Evolutionary conservation across 2,329 filamentous ascomycete genomes (phyloP).

Genomic region (Pseudogymnoascus sp.): DNA sequence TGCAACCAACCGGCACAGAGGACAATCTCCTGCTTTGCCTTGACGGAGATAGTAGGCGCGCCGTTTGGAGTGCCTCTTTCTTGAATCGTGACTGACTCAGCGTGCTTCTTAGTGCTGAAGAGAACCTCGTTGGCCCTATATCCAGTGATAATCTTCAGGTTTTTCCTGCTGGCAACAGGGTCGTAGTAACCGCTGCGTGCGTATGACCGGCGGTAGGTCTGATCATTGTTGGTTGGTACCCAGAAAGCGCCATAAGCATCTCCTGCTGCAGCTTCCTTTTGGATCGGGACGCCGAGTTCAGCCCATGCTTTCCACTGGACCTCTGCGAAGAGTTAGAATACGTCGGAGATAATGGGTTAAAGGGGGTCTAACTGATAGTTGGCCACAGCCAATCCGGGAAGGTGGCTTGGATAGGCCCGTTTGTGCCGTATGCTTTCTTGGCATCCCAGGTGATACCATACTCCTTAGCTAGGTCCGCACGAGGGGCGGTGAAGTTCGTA

Average conservation of each 20-base stretch:
- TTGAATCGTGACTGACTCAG: conserved; percentile 13
- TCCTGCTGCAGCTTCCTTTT: conserved; percentile 32
- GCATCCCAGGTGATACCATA: conserved; percentile 31
- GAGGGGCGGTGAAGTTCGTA: conserved; percentile 30
- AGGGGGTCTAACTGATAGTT: conserved; percentile 23
- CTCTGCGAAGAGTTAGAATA: conserved; percentile 8
- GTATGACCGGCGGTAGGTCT: conserved; percentile 29
- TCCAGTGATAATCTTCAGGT: conserved; percentile 14
- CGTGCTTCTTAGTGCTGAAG: conserved; percentile 19
- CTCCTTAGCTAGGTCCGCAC: conserved; percentile 25
- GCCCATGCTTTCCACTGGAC: conserved; percentile 27
- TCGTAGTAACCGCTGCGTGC: conserved; percentile 35
- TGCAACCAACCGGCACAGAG: conserved; percentile 29
- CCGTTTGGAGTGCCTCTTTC: not conserved
- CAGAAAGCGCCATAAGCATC: conserved; percentile 32
- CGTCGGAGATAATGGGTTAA: not conserved
- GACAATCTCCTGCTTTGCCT: conserved; percentile 29
- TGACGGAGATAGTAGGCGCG: conserved; percentile 9
- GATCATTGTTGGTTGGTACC: conserved; percentile 27
- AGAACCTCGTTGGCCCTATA: conserved; percentile 23
- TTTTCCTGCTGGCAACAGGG: conserved; percentile 24
- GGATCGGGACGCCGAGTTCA: conserved; percentile 30
- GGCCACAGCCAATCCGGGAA: conserved; percentile 34
- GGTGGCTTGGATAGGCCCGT: conserved; percentile 34
- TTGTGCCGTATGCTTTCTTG: conserved; percentile 27